Evolutionary conservation across 306 rosid species (phyloP).

Genomic region (Crotalaria pallida): DNA sequence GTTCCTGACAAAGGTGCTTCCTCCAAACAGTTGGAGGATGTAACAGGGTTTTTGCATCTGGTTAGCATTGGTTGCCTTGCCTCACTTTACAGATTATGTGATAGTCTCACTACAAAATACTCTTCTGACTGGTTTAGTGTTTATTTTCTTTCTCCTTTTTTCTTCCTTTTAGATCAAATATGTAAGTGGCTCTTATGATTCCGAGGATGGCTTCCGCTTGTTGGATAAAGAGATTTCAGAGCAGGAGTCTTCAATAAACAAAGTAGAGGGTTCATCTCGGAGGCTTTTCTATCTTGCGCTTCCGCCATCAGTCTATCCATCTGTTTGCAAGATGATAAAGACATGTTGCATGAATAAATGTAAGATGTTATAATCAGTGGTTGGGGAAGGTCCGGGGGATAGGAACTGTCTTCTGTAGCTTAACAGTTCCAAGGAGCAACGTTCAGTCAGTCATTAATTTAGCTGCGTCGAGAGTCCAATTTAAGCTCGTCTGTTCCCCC

Average conservation of each 20-base stretch:
- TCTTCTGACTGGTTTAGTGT: background rate
- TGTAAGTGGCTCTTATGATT: conserved; percentile 75
- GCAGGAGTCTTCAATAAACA: conserved; percentile 45
- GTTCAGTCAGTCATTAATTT: conserved; percentile 1
- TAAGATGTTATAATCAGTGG: conserved; percentile 28
- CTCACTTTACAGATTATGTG: background rate
- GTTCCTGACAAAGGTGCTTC: conserved; percentile 40
- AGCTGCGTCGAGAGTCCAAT: background rate
- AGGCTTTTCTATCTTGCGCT: conserved; percentile 91
- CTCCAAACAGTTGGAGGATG: conserved; percentile 33
- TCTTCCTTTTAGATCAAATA: conserved; percentile 55
- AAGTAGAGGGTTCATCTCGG: conserved; percentile 56
- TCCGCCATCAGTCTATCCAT: conserved; percentile 90
- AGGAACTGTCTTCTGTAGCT: background rate
- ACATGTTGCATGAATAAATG: conserved; percentile 64
- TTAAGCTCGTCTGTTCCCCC: background rate
- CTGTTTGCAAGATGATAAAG: conserved; percentile 83
- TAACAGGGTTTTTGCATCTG: conserved; percentile 61
- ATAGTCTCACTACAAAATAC: background rate
- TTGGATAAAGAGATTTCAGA: conserved; percentile 70
- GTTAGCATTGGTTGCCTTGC: conserved; percentile 33
- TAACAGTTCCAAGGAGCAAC: background rate
- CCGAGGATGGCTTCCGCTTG: conserved; percentile 62
- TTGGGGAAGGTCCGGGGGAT: background rate
- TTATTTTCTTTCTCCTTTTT: background rate